Evolutionary conservation across 2,329 filamentous ascomycete species (phyloP), one percentile per base, ranked within the genome.

Genomic region (Epicoccum nigrum): DNA sequence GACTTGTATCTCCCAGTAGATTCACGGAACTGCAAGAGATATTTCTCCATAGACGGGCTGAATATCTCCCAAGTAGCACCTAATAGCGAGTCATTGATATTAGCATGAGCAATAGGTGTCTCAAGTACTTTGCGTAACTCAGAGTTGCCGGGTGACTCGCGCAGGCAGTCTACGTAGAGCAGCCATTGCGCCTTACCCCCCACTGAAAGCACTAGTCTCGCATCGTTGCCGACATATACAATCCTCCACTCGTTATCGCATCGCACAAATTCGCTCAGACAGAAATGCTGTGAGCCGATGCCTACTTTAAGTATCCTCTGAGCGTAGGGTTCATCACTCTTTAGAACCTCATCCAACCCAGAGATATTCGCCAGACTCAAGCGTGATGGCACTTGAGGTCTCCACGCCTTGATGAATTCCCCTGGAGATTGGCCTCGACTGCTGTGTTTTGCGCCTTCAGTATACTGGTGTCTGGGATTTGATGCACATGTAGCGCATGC

Each of bases 401-500:
- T 77, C 53, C 84, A 70, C 3, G 66, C 53, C 1, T 64, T 63
- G 21, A 78, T 71, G 59, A 85, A 84, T 0, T 71, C 63, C 17
- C 68, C 59, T 0, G 81, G 80, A 4, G 23, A 43, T 7, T 64
- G 44, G 13, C 64, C 60, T 7, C 80, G 76, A 4, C 50, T 27
- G 17, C 53, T 28, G 41, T 27, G 17, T 48, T 6, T 50, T 15
- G 4, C 49, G 37, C 1, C 30, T 12, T 25, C 23, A 8, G 27
- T 20, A 49, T 81, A 84, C 3, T 64, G 56, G 56, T 84, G 82
- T 7, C 59, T 56, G 0, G 85, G 84, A 32, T 84, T 84, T 2
- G 78, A 78, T 2, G 76, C 79, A 58, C 84, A 87, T 4, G 67
- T 64, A 1, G 69, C 62, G 63, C 84, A 87, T 9, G 79, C 77